phyloP scores from a whole-genome alignment of 768 basidiomycete species.

The Agaricus subrufescens region DNA sequence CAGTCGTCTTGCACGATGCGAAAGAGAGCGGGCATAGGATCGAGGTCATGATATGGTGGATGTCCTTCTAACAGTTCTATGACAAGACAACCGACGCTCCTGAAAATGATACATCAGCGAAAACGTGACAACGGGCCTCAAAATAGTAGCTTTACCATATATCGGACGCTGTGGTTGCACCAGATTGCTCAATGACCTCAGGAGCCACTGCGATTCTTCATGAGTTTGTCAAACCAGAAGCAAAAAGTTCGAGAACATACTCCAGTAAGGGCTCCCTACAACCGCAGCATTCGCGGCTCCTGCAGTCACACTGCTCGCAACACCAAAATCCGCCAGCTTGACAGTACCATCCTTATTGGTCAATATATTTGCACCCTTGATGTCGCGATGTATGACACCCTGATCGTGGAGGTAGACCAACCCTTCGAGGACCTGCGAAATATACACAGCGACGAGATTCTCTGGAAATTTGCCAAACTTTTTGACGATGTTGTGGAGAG shows the following conservation, averaged over 20 bases:
- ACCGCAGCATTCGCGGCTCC: slow-evolving; percentile 85
- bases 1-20: slow-evolving; percentile 98
- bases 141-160: slow-evolving; percentile 52
- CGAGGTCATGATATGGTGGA: slow-evolving; percentile 93
- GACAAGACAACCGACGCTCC: slow-evolving; percentile 95
- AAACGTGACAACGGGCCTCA: not conserved
- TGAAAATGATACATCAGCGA: slow-evolving; percentile 13
- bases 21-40: slow-evolving; percentile 98
- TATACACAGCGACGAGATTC: slow-evolving; percentile 92
- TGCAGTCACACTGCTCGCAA: slow-evolving; percentile 69
- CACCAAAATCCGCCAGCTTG: slow-evolving; percentile 99
- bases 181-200: slow-evolving; percentile 97
- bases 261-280: slow-evolving; percentile 99
- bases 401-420: slow-evolving; percentile 97
- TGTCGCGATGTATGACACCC: slow-evolving; percentile 98
- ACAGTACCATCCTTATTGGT: slow-evolving; percentile 99
- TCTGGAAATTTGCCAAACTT: slow-evolving; percentile 99
- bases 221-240: slow-evolving; percentile 8
- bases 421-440: slow-evolving; percentile 93
- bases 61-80: slow-evolving; percentile 90
- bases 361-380: slow-evolving; percentile 98
- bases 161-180: slow-evolving; percentile 95
- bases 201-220: slow-evolving; percentile 72
- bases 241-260: slow-evolving; percentile 38
- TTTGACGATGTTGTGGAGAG: slow-evolving; percentile 91